These are phyloP conservation scores for Pelagomonas calceolata DNA, from an alignment of 108 stramenopile species.

Conservation along the genomic window DNA sequence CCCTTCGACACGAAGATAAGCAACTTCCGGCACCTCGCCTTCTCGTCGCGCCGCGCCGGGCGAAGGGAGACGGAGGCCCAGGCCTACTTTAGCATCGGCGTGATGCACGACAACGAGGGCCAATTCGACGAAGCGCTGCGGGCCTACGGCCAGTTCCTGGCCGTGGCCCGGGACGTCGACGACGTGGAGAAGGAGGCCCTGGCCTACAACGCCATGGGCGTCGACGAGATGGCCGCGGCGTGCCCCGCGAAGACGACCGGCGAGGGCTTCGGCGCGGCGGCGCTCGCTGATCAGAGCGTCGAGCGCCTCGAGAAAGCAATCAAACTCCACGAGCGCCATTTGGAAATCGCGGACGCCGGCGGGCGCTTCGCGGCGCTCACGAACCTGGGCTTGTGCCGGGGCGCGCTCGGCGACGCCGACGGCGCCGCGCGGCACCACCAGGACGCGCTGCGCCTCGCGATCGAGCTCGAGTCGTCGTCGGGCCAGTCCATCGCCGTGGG, in stretches of 20 bases:
- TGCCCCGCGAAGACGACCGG: slow-evolving; percentile 20
- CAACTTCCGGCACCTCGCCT: slow-evolving; percentile 32
- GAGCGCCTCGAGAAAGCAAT: slow-evolving; percentile 15
- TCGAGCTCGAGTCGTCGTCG: slow-evolving; percentile 20
- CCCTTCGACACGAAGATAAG: slow-evolving; percentile 12
- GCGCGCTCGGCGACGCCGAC: slow-evolving; percentile 22
- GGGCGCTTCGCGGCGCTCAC: slow-evolving; percentile 35
- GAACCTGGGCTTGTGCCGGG: slow-evolving; percentile 35
- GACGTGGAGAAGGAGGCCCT: slow-evolving; percentile 22
- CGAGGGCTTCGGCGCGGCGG: slow-evolving; percentile 4
- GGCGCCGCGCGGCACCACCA: slow-evolving; percentile 35
- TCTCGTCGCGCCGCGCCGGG: slow-evolving; percentile 32
- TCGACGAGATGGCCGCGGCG: slow-evolving; percentile 28
- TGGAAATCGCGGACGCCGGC: slow-evolving; percentile 16
- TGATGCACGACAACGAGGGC: slow-evolving; percentile 35
- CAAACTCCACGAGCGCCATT: slow-evolving; percentile 23
- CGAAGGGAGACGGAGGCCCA: slow-evolving; percentile 27
- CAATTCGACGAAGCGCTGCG: slow-evolving; percentile 25
- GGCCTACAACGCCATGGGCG: slow-evolving; percentile 44
- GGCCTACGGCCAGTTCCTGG: slow-evolving; percentile 31
- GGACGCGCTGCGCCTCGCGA: slow-evolving; percentile 32
- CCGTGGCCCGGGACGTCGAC: slow-evolving; percentile 22
- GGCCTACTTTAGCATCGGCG: slow-evolving; percentile 30
- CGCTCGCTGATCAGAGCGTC: neutral
- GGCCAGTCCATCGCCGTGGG: slow-evolving; percentile 41